Conservation (phyloP, 345 rosid species). For the Eucalyptus curtisii region DNA sequence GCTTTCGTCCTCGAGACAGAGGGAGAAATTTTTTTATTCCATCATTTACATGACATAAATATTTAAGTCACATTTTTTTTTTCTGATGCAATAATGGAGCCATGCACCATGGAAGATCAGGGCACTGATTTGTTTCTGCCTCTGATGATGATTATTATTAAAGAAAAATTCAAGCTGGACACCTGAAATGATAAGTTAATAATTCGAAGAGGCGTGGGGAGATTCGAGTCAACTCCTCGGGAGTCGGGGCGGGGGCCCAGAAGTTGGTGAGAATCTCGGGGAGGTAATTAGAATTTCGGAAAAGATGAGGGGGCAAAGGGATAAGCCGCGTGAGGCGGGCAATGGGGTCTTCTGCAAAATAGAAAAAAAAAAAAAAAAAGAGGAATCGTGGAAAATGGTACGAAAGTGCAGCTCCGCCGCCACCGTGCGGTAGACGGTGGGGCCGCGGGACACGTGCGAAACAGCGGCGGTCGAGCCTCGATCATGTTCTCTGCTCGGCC, state of each 20-base stretch:
- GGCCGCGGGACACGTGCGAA: background rate
- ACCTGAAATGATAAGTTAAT: background rate
- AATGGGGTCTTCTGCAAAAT: background rate
- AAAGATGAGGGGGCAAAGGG: background rate
- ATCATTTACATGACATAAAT: background rate
- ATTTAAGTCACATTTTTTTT: background rate
- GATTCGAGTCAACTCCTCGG: background rate
- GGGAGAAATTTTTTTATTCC: background rate
- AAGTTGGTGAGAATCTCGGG: background rate
- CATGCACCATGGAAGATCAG: background rate
- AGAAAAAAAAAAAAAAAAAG: accelerated
- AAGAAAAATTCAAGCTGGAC: background rate
- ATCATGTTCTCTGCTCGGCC: background rate
- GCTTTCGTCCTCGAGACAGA: background rate
- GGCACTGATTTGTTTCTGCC: background rate
- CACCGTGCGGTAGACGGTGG: background rate
- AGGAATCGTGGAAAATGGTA: background rate
- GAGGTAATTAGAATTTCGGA: background rate
- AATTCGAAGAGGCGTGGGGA: background rate
- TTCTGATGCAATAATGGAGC: background rate
- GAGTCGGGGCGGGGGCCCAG: background rate
- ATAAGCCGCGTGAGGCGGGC: background rate
- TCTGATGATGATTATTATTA: background rate
- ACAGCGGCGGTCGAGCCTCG: no score
- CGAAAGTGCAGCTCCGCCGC: background rate